phyloP scores from a whole-genome alignment of 2,329 filamentous ascomycete species.

The Sclerotinia spermophila region DNA sequence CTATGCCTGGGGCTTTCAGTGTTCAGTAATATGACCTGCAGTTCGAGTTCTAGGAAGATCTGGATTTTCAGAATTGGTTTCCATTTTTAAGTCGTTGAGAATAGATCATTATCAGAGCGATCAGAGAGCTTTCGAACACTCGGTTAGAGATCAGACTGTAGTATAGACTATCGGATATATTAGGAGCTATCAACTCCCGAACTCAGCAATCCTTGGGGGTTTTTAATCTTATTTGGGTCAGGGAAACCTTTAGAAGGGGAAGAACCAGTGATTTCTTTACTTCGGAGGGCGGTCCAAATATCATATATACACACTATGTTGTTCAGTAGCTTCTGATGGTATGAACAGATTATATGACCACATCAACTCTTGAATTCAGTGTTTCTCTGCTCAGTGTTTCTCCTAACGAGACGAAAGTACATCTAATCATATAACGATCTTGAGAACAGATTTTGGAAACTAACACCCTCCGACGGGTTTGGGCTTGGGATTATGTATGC shows the following conservation, averaged over 20 bases:
- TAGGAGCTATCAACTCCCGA: not conserved
- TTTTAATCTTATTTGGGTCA: not conserved
- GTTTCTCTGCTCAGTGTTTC: no score
- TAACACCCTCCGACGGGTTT: no score
- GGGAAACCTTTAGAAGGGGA: not conserved
- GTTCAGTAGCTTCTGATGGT: not conserved
- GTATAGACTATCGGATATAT: not conserved
- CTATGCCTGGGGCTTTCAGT: not conserved
- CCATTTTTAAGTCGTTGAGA: not conserved
- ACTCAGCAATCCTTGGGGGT: not conserved
- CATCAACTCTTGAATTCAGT: not conserved
- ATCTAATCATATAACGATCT: no score
- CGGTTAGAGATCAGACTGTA: not conserved
- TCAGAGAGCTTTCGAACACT: not conserved
- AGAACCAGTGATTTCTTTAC: not conserved
- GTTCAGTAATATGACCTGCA: not conserved
- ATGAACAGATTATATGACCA: not conserved
- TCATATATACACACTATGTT: not conserved
- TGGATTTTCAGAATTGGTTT: not conserved
- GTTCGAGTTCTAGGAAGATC: not conserved
- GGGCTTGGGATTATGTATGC: not conserved
- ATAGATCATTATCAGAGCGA: rapidly evolving
- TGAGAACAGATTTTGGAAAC: no score
- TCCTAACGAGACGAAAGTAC: no score
- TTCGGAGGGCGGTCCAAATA: not conserved